phyloP scores from a whole-genome alignment of 495 filamentous ascomycete genomes.

The Sporormia fimetaria region DNA sequence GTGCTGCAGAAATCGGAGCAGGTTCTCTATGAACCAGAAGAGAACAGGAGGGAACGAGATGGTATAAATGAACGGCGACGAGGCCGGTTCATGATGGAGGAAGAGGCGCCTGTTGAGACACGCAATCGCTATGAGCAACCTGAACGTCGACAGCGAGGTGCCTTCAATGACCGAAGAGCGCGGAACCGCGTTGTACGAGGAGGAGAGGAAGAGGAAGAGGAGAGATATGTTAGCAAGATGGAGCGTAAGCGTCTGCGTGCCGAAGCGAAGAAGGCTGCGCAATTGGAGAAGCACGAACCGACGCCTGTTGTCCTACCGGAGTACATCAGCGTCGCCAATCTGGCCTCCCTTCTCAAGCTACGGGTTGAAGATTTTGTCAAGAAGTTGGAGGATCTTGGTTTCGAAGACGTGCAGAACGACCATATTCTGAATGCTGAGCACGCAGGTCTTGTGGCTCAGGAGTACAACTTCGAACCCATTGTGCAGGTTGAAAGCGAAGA shows the following conservation, averaged over 20 bases:
- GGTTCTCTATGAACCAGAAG: neutral
- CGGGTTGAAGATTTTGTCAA: constrained; percentile 57
- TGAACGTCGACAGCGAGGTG: constrained; percentile 2
- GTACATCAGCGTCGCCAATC: constrained; percentile 75
- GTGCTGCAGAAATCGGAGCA: neutral
- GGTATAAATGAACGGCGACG: constrained; percentile 5
- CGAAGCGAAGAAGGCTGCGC: constrained; percentile 37
- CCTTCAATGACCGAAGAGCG: neutral
- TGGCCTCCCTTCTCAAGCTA: constrained; percentile 67
- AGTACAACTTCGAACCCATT: constrained; percentile 86
- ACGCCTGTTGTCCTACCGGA: constrained; percentile 73
- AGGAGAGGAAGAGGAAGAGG: constrained; percentile 17
- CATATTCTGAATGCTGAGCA: constrained; percentile 83
- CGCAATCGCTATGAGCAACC: constrained; percentile 13
- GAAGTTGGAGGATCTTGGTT: constrained; percentile 71
- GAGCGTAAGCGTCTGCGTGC: constrained; percentile 38
- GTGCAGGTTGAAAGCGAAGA: constrained; percentile 54
- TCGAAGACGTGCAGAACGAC: constrained; percentile 65
- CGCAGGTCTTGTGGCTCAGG: constrained; percentile 78
- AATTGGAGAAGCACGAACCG: constrained; percentile 29
- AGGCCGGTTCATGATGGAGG: constrained; percentile 10
- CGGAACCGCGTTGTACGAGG: constrained; percentile 7
- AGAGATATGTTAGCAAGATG: constrained; percentile 4
- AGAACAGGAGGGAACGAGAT: neutral
- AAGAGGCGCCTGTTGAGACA: neutral